Percentiles rank a stretch among this genome's conserved stretches.
phyloP scores from a whole-genome alignment of 306 rosid species.

The Astragalus membranaceus region DNA sequence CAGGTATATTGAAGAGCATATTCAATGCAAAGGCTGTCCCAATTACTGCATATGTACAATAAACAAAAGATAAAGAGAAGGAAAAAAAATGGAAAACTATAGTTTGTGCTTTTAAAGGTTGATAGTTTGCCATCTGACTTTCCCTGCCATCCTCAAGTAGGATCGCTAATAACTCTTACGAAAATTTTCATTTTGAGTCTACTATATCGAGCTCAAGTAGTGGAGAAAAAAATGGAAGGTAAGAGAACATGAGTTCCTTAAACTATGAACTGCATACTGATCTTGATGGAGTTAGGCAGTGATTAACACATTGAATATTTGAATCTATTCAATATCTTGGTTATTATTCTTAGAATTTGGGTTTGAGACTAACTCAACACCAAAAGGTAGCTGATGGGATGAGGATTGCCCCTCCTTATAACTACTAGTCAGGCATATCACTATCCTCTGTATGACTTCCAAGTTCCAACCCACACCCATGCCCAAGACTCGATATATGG shows the following conservation, averaged over 20 bases:
- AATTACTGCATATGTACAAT: constrained; percentile 33
- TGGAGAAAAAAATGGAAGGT: neutral
- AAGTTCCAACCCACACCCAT: too few relatives aligned
- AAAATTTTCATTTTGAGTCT: neutral
- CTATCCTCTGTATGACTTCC: too few relatives aligned
- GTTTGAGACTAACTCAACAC: too few relatives aligned
- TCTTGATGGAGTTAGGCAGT: neutral
- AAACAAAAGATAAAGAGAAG: neutral
- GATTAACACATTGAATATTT: neutral
- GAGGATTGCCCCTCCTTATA: too few relatives aligned
- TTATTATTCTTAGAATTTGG: neutral
- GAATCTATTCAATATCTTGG: constrained; percentile 7
- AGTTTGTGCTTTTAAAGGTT: neutral
- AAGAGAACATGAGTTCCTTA: neutral
- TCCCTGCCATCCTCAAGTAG: neutral
- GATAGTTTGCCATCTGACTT: neutral
- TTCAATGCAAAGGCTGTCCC: constrained; percentile 54
- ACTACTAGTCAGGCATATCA: too few relatives aligned
- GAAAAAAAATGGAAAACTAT: neutral
- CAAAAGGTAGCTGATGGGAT: too few relatives aligned
- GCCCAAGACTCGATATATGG: too few relatives aligned
- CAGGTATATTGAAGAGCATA: constrained; percentile 44
- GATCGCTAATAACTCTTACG: neutral
- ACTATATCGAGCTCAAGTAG: neutral
- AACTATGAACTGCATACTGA: neutral